A percentile compares a stretch with the other conserved stretches of the same genome.
phyloP scores from a whole-genome alignment of 805 yeast species.

The Torulaspora maleeae region DNA sequence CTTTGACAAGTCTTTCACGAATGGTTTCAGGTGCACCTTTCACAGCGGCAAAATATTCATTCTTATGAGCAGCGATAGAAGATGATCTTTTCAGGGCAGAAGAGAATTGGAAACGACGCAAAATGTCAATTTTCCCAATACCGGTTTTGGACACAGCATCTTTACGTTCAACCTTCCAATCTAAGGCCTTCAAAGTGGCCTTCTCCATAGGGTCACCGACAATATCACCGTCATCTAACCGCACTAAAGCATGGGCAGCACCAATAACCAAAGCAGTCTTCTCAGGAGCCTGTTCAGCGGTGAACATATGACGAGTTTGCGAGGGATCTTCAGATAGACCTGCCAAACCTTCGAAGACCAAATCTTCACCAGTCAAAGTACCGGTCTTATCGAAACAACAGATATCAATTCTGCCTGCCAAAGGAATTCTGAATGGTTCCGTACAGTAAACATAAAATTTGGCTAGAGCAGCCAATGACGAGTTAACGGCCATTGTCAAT shows the following conservation, averaged over 20 bases:
- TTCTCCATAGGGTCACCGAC: constrained; percentile 99
- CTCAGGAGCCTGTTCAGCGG: constrained; percentile 60
- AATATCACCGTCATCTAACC: constrained; percentile 91
- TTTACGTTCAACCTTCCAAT: constrained; percentile 77
- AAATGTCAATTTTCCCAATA: constrained; percentile 53
- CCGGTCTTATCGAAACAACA: constrained; percentile 99
- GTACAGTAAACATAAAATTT: constrained; percentile 92
- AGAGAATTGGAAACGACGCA: constrained; percentile 95
- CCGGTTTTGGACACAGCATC: constrained; percentile 56
- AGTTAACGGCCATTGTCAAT: constrained; percentile 94
- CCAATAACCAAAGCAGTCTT: constrained; percentile 74
- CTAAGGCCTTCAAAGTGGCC: constrained; percentile 83
- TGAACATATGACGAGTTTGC: constrained; percentile 49
- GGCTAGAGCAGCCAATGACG: constrained; percentile 79
- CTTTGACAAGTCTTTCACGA: constrained; percentile 61
- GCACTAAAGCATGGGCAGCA: constrained; percentile 93
- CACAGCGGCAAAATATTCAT: constrained; percentile 68
- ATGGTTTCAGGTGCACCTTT: constrained; percentile 99
- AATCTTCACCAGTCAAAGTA: constrained; percentile 93
- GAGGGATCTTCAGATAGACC: constrained; percentile 51
- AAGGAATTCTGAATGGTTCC: constrained; percentile 96
- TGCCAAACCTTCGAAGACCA: constrained; percentile 93
- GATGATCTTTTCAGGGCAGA: constrained; percentile 94
- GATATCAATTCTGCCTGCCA: constrained; percentile 96
- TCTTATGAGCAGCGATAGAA: constrained; percentile 61